These are phyloP conservation scores for Tuber melanosporum DNA, from an alignment of 495 filamentous ascomycete genomes.

Conservation along the genomic window DNA sequence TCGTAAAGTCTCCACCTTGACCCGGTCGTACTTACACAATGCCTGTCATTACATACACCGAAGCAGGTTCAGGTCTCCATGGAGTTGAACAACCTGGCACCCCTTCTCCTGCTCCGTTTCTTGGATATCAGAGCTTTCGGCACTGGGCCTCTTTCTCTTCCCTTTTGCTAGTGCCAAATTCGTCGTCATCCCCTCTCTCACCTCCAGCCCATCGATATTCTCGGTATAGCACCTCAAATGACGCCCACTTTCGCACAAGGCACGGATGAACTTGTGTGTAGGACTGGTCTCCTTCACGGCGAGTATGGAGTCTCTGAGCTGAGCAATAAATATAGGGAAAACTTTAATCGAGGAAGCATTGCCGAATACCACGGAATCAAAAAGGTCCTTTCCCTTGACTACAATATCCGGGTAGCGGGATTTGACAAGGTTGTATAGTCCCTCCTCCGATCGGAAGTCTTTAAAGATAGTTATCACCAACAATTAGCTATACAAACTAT, in stretches of 20 bases:
- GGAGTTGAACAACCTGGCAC: conserved; percentile 59
- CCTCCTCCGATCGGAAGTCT: conserved; percentile 67
- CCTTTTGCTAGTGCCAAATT: conserved; percentile 53
- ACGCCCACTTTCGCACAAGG: conserved; percentile 56
- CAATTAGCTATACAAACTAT: conserved; percentile 33
- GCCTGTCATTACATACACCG: conserved; percentile 59
- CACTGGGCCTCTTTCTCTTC: conserved; percentile 45
- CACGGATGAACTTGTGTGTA: conserved; percentile 57
- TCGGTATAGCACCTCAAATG: conserved; percentile 63
- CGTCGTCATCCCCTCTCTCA: conserved; percentile 53
- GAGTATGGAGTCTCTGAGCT: conserved; percentile 52
- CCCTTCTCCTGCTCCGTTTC: conserved; percentile 41
- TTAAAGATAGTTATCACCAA: conserved; percentile 37
- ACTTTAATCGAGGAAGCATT: conserved; percentile 57
- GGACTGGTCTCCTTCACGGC: conserved; percentile 52
- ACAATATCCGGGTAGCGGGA: conserved; percentile 49
- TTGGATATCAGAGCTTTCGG: conserved; percentile 26
- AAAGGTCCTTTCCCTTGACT: conserved; percentile 61
- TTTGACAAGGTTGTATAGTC: conserved; percentile 63
- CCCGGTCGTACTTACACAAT: conserved; percentile 56
- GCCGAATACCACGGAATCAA: conserved; percentile 60
- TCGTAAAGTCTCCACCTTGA: conserved; percentile 44
- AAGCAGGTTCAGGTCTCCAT: conserved; percentile 56
- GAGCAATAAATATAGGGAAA: conserved; percentile 62
- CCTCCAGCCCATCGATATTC: conserved; percentile 65